Percentiles rank a stretch among this genome's conserved stretches.
phyloP scores from a whole-genome alignment of 441 rosid genomes.

The Biscutella laevigata region DNA sequence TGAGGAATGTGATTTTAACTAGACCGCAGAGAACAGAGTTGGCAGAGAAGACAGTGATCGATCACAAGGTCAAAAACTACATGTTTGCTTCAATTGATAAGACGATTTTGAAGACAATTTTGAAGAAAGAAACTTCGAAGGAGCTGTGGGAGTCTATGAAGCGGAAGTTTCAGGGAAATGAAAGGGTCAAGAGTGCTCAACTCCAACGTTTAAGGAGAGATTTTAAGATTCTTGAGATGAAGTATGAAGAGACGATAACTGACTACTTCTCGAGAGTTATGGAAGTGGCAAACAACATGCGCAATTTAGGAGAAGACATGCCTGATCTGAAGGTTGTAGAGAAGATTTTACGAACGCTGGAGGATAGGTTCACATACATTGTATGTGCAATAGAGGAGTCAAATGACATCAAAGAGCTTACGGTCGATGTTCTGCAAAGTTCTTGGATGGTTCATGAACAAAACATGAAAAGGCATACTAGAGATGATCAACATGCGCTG shows the following conservation, averaged over 20 bases:
- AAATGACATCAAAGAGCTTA: background rate
- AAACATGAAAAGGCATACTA: background rate
- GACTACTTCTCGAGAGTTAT: background rate
- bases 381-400: background rate
- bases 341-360: background rate
- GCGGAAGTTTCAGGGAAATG: background rate
- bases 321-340: background rate
- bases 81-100: no score
- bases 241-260: background rate
- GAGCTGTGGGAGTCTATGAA: background rate
- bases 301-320: background rate
- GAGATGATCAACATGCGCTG: background rate
- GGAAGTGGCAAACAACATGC: background rate
- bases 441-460: background rate
- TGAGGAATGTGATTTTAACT: no score
- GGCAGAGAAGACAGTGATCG: no score
- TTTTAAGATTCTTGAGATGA: background rate
- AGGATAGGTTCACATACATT: background rate
- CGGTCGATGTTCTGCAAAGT: background rate
- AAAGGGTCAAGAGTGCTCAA: background rate
- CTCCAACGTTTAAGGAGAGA: background rate
- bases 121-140: background rate
- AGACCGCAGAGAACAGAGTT: no score
- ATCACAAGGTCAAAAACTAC: background rate
- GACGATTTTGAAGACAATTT: background rate